Base-by-base conservation (phyloP, 345 rosid species). In the Eucalyptus tenuipes region DNA sequence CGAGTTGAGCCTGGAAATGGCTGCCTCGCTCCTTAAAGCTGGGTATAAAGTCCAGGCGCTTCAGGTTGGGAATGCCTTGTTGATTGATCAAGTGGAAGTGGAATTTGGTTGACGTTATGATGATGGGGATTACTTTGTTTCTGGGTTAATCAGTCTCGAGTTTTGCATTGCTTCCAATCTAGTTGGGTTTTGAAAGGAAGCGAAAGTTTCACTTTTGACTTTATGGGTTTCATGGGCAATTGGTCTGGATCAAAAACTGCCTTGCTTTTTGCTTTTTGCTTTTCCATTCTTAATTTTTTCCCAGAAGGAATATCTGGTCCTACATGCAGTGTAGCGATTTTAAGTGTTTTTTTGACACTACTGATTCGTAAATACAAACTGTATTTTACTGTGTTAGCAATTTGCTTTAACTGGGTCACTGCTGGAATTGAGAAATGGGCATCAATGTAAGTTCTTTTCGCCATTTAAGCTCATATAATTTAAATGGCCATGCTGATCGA, bases 41-140 rank as follows among this genome's bases (percentile, higher is more conserved):
- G 97, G 99, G 87, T 95, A 91, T 89, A 91, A 64, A 82, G 93
- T 95, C 88, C 94, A 95, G 91, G 98, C 98, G 52, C 95, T 94
- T 86, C 95, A 96, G 96, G 99, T 96, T 75, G 82, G 81, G 82
- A 75, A 75, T 75, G 24, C 2, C 5, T 6, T 37, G 8, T 22
- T 75, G 82, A 40, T 20, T 37, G 82, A 75, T 75, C 47, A 2
- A 33, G 24, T 5, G 82, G 12, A 20, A 7, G 82, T 75, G 14
- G 47, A 75, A 11, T 75, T 18, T 75, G 25, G 82, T 37, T 75
- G 7, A 20, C 8, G 47, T 18, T 18, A 75, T 18, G 82, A 75
- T 37, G 7, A 75, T 20, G 27, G 47, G 13, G 47, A 75, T 75
- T 75, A 40, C 82, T 18, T 37, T 5, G 82, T 37, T 71, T 37